Percentiles rank a stretch among this genome's conserved stretches.
Evolutionary conservation across 1,139 yeast genomes (phyloP).

Genomic region (Yamadazyma jaroonii): DNA sequence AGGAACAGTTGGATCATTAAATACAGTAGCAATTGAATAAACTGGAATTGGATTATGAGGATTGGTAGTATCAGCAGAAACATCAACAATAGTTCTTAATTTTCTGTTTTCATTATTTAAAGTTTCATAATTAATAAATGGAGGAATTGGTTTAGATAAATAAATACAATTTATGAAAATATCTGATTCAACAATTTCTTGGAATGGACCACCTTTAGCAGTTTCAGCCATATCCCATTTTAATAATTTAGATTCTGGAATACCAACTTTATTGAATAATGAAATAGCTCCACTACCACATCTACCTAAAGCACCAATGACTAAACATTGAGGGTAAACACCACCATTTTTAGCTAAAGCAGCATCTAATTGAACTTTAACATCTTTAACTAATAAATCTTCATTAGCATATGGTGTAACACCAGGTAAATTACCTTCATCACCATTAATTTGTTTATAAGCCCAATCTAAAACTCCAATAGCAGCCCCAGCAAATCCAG

Average conservation of each 20-base stretch:
- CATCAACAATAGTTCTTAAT: slow-evolving; percentile 91
- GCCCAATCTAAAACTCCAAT: slow-evolving; percentile 94
- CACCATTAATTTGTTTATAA: slow-evolving; percentile 73
- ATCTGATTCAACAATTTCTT: slow-evolving; percentile 84
- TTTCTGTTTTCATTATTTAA: slow-evolving; percentile 67
- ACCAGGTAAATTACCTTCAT: slow-evolving; percentile 64
- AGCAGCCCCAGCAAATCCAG: slow-evolving; percentile 99
- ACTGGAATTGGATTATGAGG: slow-evolving; percentile 98
- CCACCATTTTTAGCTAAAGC: slow-evolving; percentile 65
- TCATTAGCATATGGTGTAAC: slow-evolving; percentile 84
- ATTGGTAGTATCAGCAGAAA: slow-evolving; percentile 97
- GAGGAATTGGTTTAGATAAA: slow-evolving; percentile 89
- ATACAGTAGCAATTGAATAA: slow-evolving; percentile 83
- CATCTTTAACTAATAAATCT: slow-evolving; percentile 64
- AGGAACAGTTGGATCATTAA: slow-evolving; percentile 82
- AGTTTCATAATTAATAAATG: slow-evolving; percentile 71
- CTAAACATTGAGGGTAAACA: slow-evolving; percentile 71
- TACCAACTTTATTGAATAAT: slow-evolving; percentile 75
- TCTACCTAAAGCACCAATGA: slow-evolving; percentile 97
- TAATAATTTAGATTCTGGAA: slow-evolving; percentile 77
- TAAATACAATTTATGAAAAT: slow-evolving; percentile 95
- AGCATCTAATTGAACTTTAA: slow-evolving; percentile 54
- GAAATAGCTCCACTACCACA: slow-evolving; percentile 99
- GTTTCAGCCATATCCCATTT: slow-evolving; percentile 99
- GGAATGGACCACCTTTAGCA: slow-evolving; percentile 94